Conservation (phyloP, 2,329 filamentous ascomycete species). For the Pestalotiopsis sp. region DNA sequence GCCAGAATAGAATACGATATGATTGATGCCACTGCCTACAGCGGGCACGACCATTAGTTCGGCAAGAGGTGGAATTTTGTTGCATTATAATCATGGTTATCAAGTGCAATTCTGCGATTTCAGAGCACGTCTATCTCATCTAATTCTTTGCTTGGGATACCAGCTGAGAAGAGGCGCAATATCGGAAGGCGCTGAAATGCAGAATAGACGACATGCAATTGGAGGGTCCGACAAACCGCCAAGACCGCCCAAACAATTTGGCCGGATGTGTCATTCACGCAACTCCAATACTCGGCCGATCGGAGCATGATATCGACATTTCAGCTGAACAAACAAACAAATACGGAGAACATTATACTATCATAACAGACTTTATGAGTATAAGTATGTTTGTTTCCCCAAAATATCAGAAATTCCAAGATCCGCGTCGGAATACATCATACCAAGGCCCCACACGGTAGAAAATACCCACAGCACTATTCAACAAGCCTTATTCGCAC, state of each 20-base stretch:
- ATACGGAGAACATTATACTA: rapidly evolving
- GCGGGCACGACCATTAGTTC: too few species aligned
- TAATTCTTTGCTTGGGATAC: background rate
- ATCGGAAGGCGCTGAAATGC: background rate
- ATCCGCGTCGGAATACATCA: background rate
- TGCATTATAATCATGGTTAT: too few species aligned
- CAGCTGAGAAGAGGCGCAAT: background rate
- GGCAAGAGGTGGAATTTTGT: too few species aligned
- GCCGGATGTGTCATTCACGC: background rate
- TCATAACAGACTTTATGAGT: background rate
- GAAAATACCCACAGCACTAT: conserved; percentile 7
- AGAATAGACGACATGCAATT: background rate
- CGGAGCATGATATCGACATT: background rate
- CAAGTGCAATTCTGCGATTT: too few species aligned
- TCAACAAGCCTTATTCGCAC: background rate
- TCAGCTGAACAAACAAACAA: background rate
- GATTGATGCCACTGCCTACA: too few species aligned
- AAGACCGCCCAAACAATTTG: background rate
- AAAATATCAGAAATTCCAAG: background rate
- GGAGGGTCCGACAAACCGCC: background rate
- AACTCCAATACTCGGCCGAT: background rate
- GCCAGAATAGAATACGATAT: too few species aligned
- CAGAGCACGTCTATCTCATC: background rate
- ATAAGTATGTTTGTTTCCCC: background rate
- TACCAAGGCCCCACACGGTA: background rate